phyloP scores from a whole-genome alignment of 257 asterid species.

The Plectranthus barbatus region DNA sequence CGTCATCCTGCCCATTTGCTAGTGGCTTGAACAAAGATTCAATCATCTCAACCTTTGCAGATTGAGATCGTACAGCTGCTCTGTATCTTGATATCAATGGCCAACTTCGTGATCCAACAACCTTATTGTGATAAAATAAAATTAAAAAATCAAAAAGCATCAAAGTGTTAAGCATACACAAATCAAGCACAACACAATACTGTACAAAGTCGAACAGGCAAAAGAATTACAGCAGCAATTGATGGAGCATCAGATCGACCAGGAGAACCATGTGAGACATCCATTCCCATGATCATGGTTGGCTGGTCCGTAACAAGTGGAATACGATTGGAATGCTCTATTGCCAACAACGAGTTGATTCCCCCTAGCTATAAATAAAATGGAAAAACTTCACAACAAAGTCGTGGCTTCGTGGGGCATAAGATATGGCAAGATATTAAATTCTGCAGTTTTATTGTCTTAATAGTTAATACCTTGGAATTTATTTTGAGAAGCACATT shows the following conservation, averaged over 20 bases:
- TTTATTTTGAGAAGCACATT: conserved; percentile 91
- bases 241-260: conserved; percentile 81
- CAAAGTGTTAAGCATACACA: conserved; percentile 14
- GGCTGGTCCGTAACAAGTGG: conserved; percentile 62
- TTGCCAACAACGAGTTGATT: conserved; percentile 67
- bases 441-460: conserved; percentile 6
- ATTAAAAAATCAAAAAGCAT: not conserved
- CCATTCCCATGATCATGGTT: conserved; percentile 94
- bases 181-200: not conserved
- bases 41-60: conserved; percentile 79
- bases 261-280: conserved; percentile 89
- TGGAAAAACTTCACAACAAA: not conserved
- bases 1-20: conserved; percentile 79
- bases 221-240: conserved; percentile 74
- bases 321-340: conserved; percentile 49
- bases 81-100: conserved; percentile 83
- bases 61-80: conserved; percentile 86
- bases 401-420: conserved; percentile 1
- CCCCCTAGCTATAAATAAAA: conserved; percentile 70
- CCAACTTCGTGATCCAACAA: conserved; percentile 91
- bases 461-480: conserved; percentile 60
- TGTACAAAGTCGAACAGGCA: conserved; percentile 6
- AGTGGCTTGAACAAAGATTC: conserved; percentile 75
- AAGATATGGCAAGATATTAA: conserved; percentile 1
- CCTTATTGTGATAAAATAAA: conserved; percentile 42